Evolutionary conservation across 2,329 filamentous ascomycete genomes (phyloP).

Genomic region (Microcyclospora pomicola): DNA sequence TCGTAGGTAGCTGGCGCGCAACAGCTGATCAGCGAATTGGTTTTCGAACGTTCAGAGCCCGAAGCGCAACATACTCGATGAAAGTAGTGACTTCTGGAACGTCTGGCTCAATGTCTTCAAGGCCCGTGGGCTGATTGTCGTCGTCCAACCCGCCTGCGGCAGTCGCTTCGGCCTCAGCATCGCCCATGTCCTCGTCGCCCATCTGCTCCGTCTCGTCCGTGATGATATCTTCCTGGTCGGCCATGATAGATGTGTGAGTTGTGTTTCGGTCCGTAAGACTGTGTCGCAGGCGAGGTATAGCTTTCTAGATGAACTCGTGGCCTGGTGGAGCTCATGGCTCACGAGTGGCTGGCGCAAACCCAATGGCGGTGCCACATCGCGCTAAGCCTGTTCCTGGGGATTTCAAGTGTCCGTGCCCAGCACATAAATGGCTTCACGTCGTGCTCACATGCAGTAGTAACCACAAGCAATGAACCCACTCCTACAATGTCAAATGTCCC

Average conservation of each 20-base stretch:
- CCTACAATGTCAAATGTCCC: too few relatives aligned
- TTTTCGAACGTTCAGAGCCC: background rate
- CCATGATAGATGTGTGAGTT: constrained; percentile 12
- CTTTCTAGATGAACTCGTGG: background rate
- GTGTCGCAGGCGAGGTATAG: background rate
- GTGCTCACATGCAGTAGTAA: too few relatives aligned
- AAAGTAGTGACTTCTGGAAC: constrained; percentile 29
- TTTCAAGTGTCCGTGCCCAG: too few relatives aligned
- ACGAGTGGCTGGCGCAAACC: background rate
- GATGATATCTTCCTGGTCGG: constrained; percentile 19
- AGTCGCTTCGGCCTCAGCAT: constrained; percentile 13
- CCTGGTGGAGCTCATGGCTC: background rate
- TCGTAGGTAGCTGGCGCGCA: constrained; percentile 29
- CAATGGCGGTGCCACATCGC: background rate
- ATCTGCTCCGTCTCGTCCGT: constrained; percentile 20
- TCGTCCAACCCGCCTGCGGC: constrained; percentile 12
- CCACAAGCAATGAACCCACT: too few relatives aligned
- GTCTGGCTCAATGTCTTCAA: constrained; percentile 31
- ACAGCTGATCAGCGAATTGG: constrained; percentile 1
- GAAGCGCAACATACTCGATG: constrained; percentile 26
- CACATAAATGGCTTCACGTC: too few relatives aligned
- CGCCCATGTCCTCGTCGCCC: constrained; percentile 38
- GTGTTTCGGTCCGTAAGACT: background rate
- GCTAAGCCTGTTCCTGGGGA: constrained; percentile 2
- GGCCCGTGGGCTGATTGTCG: constrained; percentile 23